Percentiles rank a stretch among this genome's conserved stretches.
These are phyloP conservation scores for Xylaria longipes DNA, from an alignment of 495 filamentous ascomycete genomes.

Conservation along the genomic window DNA sequence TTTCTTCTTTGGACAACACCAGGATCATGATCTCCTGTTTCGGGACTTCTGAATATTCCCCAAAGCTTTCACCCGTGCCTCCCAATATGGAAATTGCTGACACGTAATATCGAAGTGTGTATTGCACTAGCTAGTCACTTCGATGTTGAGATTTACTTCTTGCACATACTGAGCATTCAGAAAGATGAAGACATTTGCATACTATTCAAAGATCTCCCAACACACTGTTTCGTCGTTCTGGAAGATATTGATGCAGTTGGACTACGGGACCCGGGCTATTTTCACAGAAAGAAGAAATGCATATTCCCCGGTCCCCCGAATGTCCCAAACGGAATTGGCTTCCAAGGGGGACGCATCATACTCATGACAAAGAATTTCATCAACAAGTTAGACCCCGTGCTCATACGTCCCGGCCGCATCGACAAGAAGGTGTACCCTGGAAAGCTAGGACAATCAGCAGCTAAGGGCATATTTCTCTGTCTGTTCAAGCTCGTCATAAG, in stretches of 20 bases:
- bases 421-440: neutral
- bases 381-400: neutral
- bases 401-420: neutral
- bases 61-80: neutral
- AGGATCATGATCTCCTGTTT: too few relatives aligned
- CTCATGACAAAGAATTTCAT: neutral
- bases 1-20: neutral
- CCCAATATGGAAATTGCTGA: neutral
- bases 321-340: neutral
- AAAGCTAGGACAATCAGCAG: neutral
- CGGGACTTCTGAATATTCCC: neutral
- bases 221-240: neutral
- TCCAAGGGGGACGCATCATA: neutral
- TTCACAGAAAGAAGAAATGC: neutral
- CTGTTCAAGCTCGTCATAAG: neutral
- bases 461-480: neutral
- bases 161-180: neutral
- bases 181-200: neutral
- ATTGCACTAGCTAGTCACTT: neutral
- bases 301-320: neutral
- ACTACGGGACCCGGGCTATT: neutral
- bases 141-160: neutral
- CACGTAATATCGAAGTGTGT: neutral
- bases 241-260: neutral
- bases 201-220: neutral